Conservation (phyloP, 2,329 filamentous ascomycete genomes). For the Penicillium sp. region DNA sequence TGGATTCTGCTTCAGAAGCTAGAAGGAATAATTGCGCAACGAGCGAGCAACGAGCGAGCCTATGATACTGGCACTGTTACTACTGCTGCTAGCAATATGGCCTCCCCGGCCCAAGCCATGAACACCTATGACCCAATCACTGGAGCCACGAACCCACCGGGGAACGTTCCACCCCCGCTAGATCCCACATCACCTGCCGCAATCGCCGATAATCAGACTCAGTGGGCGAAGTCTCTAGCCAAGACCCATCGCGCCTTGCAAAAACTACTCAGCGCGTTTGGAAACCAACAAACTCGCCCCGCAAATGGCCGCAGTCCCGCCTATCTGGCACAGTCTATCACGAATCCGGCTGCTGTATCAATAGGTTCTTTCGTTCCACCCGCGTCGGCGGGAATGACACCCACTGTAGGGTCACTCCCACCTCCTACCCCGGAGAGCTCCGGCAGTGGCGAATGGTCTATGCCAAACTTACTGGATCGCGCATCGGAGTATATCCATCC, state of each 20-base stretch:
- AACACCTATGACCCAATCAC: conserved; percentile 32
- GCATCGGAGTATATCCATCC: conserved; percentile 55
- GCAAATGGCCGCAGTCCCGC: conserved; percentile 19
- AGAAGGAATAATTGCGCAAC: conserved; percentile 49
- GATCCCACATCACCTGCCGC: conserved; percentile 35
- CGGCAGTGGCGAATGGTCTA: conserved; percentile 52
- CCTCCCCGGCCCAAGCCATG: conserved; percentile 21
- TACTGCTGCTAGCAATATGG: conserved; percentile 20
- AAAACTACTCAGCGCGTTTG: conserved; percentile 49
- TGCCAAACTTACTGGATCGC: conserved; percentile 50
- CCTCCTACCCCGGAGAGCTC: conserved; percentile 54
- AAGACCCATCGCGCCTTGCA: conserved; percentile 52
- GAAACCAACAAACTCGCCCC: conserved; percentile 25
- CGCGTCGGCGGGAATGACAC: conserved; percentile 34
- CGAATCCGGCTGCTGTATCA: conserved; percentile 16
- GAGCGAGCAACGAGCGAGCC: conserved; percentile 41
- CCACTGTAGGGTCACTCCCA: conserved; percentile 42
- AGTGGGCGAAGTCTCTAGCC: conserved; percentile 52
- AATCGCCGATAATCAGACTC: conserved; percentile 42
- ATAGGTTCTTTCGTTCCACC: conserved; percentile 22
- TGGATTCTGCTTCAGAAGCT: conserved; percentile 46
- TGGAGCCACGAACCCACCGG: conserved; percentile 35
- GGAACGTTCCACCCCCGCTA: conserved; percentile 28
- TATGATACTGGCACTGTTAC: conserved; percentile 26
- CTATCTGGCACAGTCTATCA: conserved; percentile 22